phyloP scores from a whole-genome alignment of 1,284 basidiomycete species.

The Coniferiporia weirii region DNA sequence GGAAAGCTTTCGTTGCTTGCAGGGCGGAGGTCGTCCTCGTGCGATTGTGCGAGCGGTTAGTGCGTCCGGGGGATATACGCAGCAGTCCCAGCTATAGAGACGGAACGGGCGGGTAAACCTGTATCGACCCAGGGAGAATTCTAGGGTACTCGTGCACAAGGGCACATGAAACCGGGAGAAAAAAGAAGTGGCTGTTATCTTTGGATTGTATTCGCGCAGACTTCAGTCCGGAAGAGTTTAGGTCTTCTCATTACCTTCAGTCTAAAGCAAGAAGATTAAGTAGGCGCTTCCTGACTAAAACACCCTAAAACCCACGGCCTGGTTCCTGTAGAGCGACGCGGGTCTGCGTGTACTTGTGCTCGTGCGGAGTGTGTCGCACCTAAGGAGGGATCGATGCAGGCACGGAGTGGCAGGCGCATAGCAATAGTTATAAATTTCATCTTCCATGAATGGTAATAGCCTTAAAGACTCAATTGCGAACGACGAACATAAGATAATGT shows the following conservation, averaged over 20 bases:
- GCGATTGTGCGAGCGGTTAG: neutral
- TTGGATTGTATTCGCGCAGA: neutral
- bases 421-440: too few species aligned
- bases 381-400: neutral
- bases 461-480: too few species aligned
- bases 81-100: neutral
- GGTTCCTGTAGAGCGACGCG: neutral
- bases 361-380: neutral
- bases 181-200: neutral
- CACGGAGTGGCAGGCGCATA: too few species aligned
- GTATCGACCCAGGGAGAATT: neutral
- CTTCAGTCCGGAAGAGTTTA: neutral
- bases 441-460: too few species aligned
- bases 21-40: neutral
- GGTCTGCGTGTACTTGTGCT: neutral
- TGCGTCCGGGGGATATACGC: neutral
- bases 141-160: neutral
- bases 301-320: constrained; percentile 2
- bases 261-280: neutral
- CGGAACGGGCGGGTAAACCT: neutral
- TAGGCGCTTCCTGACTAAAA: neutral
- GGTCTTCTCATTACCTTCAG: neutral
- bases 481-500: too few species aligned
- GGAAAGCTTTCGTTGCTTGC: neutral
- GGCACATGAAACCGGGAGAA: neutral